Evolutionary conservation across 352 stramenopile genomes (phyloP).

Genomic region (Peronospora farinosa): DNA sequence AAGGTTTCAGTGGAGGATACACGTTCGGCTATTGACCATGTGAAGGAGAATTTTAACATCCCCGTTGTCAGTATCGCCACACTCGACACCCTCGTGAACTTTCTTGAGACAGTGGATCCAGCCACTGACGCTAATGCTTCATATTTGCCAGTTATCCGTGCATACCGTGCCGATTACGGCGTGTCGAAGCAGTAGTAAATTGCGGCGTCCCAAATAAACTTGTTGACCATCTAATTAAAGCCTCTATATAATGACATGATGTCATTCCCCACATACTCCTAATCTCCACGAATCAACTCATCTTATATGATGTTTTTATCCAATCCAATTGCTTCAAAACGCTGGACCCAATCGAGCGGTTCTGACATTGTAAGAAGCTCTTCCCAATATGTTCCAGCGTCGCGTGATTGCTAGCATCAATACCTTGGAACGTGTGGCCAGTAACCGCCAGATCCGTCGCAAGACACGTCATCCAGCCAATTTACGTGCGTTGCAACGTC

Average conservation of each 20-base stretch:
- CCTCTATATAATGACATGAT: background rate
- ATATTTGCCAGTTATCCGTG: constrained; percentile 65
- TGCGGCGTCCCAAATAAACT: too few relatives aligned
- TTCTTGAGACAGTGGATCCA: constrained; percentile 61
- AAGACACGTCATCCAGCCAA: constrained; percentile 71
- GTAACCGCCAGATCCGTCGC: constrained; percentile 82
- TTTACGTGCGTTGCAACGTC: constrained; percentile 58
- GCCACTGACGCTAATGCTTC: constrained; percentile 46
- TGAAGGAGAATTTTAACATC: constrained; percentile 86
- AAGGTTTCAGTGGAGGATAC: constrained; percentile 90
- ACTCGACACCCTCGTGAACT: constrained; percentile 89
- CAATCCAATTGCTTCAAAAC: constrained; percentile 2
- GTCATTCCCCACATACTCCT: too few relatives aligned
- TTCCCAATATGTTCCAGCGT: constrained; percentile 52
- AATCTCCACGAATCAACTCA: constrained; percentile 8
- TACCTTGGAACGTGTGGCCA: constrained; percentile 62
- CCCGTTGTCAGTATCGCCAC: constrained; percentile 93
- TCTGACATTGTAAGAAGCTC: constrained; percentile 19
- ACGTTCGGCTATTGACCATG: constrained; percentile 91
- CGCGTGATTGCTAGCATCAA: constrained; percentile 42
- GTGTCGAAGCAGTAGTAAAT: constrained; percentile 36
- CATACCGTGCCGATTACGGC: constrained; percentile 70
- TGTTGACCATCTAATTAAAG: too few relatives aligned
- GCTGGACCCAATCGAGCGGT: constrained; percentile 26
- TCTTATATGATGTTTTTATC: constrained; percentile 1